phyloP scores from a whole-genome alignment of 169 alveolate species.

The Eimeria falciformis region DNA sequence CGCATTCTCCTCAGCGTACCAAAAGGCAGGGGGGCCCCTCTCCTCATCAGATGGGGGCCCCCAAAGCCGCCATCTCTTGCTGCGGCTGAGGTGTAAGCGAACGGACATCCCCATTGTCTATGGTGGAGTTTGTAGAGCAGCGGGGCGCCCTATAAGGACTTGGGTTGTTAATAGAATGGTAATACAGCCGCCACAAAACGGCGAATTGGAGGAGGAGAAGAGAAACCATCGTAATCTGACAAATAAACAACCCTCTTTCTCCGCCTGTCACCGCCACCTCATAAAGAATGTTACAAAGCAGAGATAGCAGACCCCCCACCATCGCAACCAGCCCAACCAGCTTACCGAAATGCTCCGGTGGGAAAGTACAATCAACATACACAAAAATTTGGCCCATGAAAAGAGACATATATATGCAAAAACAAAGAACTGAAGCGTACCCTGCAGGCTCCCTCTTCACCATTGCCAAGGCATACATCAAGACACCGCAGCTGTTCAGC shows the following conservation, averaged over 20 bases:
- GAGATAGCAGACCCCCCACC: slow-evolving; percentile 83
- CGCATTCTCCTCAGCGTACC: no score
- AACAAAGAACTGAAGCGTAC: slow-evolving; percentile 77
- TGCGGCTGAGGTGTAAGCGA: no score
- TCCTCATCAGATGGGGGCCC: no score
- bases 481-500: slow-evolving; percentile 79
- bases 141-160: no score
- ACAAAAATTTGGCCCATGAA: slow-evolving; percentile 83
- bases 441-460: slow-evolving; percentile 74
- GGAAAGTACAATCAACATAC: slow-evolving; percentile 79
- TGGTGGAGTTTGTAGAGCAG: no score
- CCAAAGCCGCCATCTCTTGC: no score
- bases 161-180: no score
- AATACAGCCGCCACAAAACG: slow-evolving; percentile 49
- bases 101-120: no score
- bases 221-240: slow-evolving; percentile 55
- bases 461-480: slow-evolving; percentile 80
- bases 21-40: no score
- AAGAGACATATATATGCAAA: slow-evolving; percentile 81
- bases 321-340: slow-evolving; percentile 81
- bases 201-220: slow-evolving; percentile 8
- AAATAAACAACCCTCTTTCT: slow-evolving; percentile 31
- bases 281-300: slow-evolving; percentile 78
- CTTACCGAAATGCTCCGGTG: slow-evolving; percentile 83
- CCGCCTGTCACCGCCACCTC: slow-evolving; percentile 61